Conservation (phyloP, 192 early-diverging fungal genomes). For the Dispira simplex region DNA sequence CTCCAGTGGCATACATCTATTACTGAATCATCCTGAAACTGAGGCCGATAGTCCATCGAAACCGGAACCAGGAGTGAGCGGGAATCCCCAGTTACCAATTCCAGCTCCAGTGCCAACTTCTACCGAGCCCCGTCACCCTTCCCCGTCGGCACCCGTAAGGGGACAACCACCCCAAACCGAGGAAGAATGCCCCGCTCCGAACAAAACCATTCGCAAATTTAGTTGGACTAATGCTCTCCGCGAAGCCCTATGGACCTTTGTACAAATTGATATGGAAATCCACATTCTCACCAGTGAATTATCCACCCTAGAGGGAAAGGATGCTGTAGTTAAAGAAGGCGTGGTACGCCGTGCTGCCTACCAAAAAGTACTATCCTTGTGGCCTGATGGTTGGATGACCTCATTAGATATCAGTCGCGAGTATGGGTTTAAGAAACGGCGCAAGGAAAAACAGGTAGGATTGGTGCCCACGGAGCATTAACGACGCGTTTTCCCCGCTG, state of each 20-base stretch:
- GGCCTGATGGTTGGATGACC: conserved; percentile 11
- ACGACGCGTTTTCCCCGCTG: not conserved
- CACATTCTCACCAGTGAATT: not conserved
- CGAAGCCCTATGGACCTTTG: conserved; percentile 4
- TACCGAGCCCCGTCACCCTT: no score
- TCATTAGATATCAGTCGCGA: conserved; percentile 5
- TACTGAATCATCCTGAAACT: conserved; percentile 3
- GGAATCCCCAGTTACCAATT: no score
- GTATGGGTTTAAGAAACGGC: conserved; percentile 5
- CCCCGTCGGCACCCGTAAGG: no score
- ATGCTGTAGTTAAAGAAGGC: not conserved
- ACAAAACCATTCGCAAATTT: not conserved
- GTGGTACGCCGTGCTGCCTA: conserved; percentile 1
- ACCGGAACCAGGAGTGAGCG: no score
- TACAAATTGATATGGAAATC: conserved; percentile 6
- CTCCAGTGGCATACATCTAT: not conserved
- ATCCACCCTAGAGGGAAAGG: not conserved
- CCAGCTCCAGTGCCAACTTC: no score
- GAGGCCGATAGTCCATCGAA: no score
- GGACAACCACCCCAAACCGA: no score
- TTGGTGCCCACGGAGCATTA: not conserved
- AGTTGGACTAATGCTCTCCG: conserved; percentile 4
- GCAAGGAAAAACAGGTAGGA: not conserved
- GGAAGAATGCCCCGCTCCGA: no score
- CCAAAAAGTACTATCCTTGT: not conserved